Conservation (phyloP, 1,284 basidiomycete species). For the Thelephora terrestris region DNA sequence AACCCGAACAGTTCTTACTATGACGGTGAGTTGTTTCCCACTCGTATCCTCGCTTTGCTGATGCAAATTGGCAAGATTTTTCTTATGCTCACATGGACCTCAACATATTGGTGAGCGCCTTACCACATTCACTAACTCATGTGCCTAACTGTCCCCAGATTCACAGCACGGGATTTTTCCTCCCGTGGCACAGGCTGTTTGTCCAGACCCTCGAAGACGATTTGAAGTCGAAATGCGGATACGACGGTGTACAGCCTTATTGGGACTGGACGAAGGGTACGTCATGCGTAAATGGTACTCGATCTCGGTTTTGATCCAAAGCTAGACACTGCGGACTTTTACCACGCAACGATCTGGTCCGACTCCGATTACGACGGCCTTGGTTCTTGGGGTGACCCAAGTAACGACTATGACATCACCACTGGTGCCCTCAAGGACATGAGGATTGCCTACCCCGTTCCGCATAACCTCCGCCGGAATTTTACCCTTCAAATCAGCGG, state of each 20-base stretch:
- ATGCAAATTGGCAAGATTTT: conserved; percentile 22
- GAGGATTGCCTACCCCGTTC: conserved; percentile 23
- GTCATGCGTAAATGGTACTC: neutral
- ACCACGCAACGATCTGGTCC: conserved; percentile 20
- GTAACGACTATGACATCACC: conserved; percentile 20
- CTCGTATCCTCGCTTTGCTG: neutral
- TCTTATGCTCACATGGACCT: conserved; percentile 29
- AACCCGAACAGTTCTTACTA: conserved; percentile 26
- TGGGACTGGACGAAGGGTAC: conserved; percentile 29
- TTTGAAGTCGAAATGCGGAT: conserved; percentile 25
- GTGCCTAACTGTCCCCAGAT: conserved; percentile 20
- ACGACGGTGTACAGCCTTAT: too few species aligned
- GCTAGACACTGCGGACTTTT: conserved; percentile 25
- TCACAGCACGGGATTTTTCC: conserved; percentile 27
- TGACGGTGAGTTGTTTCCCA: conserved; percentile 15
- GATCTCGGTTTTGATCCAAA: neutral
- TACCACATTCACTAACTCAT: too few species aligned
- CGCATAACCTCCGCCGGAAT: conserved; percentile 26
- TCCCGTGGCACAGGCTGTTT: conserved; percentile 31
- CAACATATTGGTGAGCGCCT: too few species aligned
- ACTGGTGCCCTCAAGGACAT: conserved; percentile 24
- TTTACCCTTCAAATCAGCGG: conserved; percentile 26
- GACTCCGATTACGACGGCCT: conserved; percentile 22
- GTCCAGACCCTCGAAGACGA: conserved; percentile 21
- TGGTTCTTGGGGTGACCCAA: conserved; percentile 28